Base-by-base conservation (phyloP, 1,139 yeast genomes). In the Neolecta irregularis region DNA sequence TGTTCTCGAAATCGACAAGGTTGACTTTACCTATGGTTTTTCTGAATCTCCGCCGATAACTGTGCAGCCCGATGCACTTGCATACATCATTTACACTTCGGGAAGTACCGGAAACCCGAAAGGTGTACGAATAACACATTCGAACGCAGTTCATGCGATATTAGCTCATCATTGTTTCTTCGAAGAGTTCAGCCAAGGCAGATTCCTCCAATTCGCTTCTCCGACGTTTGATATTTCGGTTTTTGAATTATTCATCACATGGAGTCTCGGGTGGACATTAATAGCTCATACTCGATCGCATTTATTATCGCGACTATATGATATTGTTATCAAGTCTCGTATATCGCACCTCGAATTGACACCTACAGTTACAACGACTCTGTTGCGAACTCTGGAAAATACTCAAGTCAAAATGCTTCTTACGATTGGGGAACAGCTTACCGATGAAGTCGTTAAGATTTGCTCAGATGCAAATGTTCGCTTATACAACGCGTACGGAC, bases 401-500 rank as follows among this genome's bases (percentile, higher is more conserved):
- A 33, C 33, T 26, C 19, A 25, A 6, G 35, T 47, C 19, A 32
- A 35, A 22, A 22, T 30, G 15, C 22, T 47, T 16, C 28, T 47
- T 26, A 41, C 50, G 5, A 47, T 47, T 11, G 50, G 50, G 8
- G 50, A 47, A 31, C 39, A 40, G 28, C 39, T 47, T 12, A 46
- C 47, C 8, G 24, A 17, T 6, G 20, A 34, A 3, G 47, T 47
- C 15, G 38, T 46, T 17, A n/a, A n/a, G n/a, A n/a, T n/a, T n/a
- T n/a, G n/a, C n/a, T 29, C 32, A 8, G 30, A 35, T 19, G 46
- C 37, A 34, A 30, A 32, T 3, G 37, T 37, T 2, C 28, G 38
- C 21, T 35, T 47, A 13, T 40, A 35, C 20, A 47, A 47, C 32
- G 46, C 50, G 6, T 47, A 47, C 31, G 50, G 50, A 7, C 50